Conservation (phyloP, 1,284 basidiomycete species). For the Quambalaria eucalypti region DNA sequence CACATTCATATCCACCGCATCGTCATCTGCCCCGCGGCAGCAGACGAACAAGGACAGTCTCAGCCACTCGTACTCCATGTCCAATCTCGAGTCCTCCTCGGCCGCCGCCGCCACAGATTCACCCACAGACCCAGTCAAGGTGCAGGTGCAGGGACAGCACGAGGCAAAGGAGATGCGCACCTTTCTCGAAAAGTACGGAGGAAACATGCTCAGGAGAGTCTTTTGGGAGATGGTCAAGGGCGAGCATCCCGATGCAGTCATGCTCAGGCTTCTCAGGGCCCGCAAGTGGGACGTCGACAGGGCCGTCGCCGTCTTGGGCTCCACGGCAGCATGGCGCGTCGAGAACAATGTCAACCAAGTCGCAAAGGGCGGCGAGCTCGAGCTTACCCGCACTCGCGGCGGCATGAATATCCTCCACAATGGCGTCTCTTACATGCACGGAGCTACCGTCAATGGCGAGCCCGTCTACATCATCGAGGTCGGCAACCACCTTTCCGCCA, state of each 20-base stretch:
- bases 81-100: background rate
- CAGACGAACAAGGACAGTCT: no score
- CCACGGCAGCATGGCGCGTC: constrained; percentile 15
- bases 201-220: constrained; percentile 23
- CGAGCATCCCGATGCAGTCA: constrained; percentile 38
- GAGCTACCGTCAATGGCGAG: constrained; percentile 27
- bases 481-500: constrained; percentile 31
- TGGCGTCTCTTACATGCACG: constrained; percentile 31
- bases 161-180: constrained; percentile 39
- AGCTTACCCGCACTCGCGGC: constrained; percentile 23
- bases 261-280: constrained; percentile 14
- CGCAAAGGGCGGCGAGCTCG: constrained; percentile 26
- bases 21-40: no score
- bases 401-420: constrained; percentile 35
- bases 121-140: constrained; percentile 26
- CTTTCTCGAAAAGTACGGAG: constrained; percentile 33
- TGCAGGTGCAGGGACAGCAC: constrained; percentile 31
- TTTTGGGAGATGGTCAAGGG: constrained; percentile 41
- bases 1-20: constrained; percentile 5
- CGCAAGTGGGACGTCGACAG: constrained; percentile 19
- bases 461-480: constrained; percentile 41
- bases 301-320: constrained; percentile 33
- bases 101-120: background rate
- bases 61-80: background rate
- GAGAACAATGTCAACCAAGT: constrained; percentile 29